A percentile compares a stretch with the other conserved stretches of the same genome.
Conservation (phyloP, 441 rosid genomes). For the Hura crepitans region DNA sequence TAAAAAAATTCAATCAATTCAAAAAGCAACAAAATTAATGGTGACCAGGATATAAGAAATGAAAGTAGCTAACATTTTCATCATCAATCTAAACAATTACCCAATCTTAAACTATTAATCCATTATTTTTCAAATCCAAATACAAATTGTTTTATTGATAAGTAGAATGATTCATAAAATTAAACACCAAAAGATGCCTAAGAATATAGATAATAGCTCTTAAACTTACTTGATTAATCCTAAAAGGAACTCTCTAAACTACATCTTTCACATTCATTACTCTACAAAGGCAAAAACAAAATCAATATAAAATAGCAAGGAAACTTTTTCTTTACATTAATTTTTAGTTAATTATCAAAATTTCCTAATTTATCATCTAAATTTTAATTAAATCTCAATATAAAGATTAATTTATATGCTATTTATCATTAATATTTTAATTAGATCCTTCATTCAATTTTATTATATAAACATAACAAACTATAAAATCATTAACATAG, state of each 20-base stretch:
- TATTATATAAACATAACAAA: too few relatives aligned
- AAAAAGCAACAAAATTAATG: background rate
- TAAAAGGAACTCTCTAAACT: conserved; percentile 23
- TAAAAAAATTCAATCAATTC: background rate
- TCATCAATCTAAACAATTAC: background rate
- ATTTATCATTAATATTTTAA: too few relatives aligned
- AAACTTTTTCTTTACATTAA: too few relatives aligned
- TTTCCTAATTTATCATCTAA: too few relatives aligned
- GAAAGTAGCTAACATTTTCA: background rate
- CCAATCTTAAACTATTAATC: too few relatives aligned
- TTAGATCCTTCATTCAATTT: too few relatives aligned
- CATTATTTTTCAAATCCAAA: background rate
- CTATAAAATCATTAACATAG: too few relatives aligned
- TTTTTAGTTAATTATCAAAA: too few relatives aligned
- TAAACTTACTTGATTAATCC: conserved; percentile 37
- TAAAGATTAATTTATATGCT: too few relatives aligned
- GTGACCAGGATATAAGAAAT: background rate
- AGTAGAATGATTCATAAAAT: background rate
- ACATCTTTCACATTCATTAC: conserved; percentile 35
- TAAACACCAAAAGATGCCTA: background rate
- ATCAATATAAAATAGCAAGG: conserved; percentile 1
- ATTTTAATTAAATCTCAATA: too few relatives aligned
- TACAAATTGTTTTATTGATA: background rate
- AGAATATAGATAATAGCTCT: conserved; percentile 13
- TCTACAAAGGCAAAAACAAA: conserved; percentile 14